Percentiles rank a stretch among this genome's conserved stretches.
Evolutionary conservation across 768 basidiomycete genomes (phyloP).

Genomic region (Pulveroboletus ravenelii): DNA sequence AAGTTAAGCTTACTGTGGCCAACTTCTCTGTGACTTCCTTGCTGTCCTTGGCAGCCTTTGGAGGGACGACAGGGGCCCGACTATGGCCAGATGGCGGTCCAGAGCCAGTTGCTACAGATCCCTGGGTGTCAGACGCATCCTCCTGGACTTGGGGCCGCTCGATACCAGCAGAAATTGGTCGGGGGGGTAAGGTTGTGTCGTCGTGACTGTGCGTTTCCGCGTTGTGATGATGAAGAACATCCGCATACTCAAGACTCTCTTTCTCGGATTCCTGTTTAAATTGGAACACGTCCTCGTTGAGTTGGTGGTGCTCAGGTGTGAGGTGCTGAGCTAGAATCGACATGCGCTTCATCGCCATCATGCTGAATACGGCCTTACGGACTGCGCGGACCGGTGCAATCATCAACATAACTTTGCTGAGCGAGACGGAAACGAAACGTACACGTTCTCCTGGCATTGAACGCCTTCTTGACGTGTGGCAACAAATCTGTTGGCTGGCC

Average conservation of each 20-base stretch:
- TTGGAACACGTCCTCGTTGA: slow-evolving; percentile 56
- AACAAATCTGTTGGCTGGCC: slow-evolving; percentile 74
- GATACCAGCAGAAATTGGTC: not conserved
- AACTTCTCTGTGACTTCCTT: slow-evolving; percentile 26
- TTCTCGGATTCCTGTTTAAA: slow-evolving; percentile 82
- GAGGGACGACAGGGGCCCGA: not conserved
- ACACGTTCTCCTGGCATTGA: slow-evolving; percentile 87
- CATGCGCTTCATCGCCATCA: slow-evolving; percentile 84
- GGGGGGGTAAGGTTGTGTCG: not conserved
- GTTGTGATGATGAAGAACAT: slow-evolving; percentile 50
- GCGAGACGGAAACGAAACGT: slow-evolving; percentile 28
- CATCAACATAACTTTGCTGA: slow-evolving; percentile 1
- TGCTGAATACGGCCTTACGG: slow-evolving; percentile 82
- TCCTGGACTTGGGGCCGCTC: not conserved
- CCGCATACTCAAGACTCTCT: slow-evolving; percentile 33
- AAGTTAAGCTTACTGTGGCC: slow-evolving; percentile 25
- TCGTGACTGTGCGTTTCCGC: slow-evolving; percentile 6
- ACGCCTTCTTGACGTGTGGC: slow-evolving; percentile 84
- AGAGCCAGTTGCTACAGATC: not conserved
- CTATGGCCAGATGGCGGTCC: not conserved
- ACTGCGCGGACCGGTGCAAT: slow-evolving; percentile 40
- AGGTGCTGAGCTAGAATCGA: slow-evolving; percentile 43
- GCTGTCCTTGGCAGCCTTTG: slow-evolving; percentile 15
- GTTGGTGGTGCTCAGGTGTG: slow-evolving; percentile 41
- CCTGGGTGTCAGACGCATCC: slow-evolving; percentile 1